These are phyloP conservation scores for Hypsizygus ulmarius DNA, from an alignment of 1,284 basidiomycete species.

Conservation along the genomic window DNA sequence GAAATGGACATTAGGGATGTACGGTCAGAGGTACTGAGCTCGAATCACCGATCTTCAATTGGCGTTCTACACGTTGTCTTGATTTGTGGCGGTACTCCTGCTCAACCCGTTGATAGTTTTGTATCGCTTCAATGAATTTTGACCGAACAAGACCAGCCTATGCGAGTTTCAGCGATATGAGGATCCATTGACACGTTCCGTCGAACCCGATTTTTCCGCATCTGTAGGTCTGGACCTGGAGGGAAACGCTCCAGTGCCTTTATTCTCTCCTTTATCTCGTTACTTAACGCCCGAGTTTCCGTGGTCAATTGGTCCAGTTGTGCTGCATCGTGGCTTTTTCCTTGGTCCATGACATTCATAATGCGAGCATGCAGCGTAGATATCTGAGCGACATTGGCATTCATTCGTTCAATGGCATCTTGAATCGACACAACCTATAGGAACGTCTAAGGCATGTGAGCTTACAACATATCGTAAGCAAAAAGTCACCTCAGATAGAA, in stretches of 20 bases:
- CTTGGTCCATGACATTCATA: conserved; percentile 56
- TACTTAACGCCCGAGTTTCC: conserved; percentile 63
- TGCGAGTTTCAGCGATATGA: not conserved
- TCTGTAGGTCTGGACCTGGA: conserved; percentile 48
- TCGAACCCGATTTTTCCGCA: conserved; percentile 69
- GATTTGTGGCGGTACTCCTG: conserved; percentile 82
- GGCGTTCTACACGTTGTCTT: conserved; percentile 82
- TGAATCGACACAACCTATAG: conserved; percentile 54
- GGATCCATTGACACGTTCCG: conserved; percentile 19
- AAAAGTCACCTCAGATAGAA: conserved; percentile 31
- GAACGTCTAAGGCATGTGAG: too few relatives aligned
- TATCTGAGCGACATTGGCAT: conserved; percentile 56
- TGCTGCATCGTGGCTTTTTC: conserved; percentile 42
- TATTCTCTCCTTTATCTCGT: conserved; percentile 64
- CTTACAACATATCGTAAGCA: not conserved
- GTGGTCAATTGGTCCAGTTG: conserved; percentile 56
- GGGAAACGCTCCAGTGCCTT: conserved; percentile 49
- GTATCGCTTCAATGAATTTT: conserved; percentile 68
- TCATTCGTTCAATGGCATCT: conserved; percentile 53
- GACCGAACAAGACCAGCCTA: conserved; percentile 55
- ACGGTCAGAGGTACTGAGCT: not conserved
- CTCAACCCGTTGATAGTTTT: conserved; percentile 83
- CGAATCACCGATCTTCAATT: conserved; percentile 76
- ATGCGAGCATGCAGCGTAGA: conserved; percentile 57
- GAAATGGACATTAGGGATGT: conserved; percentile 2